Conservation (phyloP, 306 rosid species). For the Citrullus colocynthis region DNA sequence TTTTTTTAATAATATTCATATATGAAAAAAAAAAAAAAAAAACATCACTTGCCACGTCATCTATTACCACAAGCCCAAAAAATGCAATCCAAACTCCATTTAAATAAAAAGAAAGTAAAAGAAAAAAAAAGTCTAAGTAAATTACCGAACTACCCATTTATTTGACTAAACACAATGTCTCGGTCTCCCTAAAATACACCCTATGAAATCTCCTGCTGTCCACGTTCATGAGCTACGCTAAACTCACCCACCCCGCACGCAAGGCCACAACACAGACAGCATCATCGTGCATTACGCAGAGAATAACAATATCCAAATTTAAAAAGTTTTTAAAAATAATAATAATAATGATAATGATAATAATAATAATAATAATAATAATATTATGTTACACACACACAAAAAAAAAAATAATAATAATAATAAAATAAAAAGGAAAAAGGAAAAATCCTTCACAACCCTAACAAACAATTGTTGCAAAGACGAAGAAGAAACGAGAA, state of each 20-base stretch:
- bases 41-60: constrained; percentile 4
- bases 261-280: constrained; percentile 3
- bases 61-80: neutral
- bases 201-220: constrained; percentile 10
- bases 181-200: constrained; percentile 3
- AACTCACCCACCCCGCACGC: neutral
- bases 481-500: neutral
- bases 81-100: neutral
- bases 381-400: neutral
- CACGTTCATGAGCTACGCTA: constrained; percentile 6
- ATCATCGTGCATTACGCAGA: constrained; percentile 3
- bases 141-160: constrained; percentile 1
- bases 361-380: neutral
- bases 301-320: neutral
- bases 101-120: too few species aligned
- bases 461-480: neutral
- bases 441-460: neutral
- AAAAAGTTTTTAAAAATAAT: neutral
- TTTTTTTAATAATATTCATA: constrained; percentile 1
- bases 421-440: neutral
- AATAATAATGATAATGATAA: neutral
- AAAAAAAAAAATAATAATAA: neutral
- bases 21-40: neutral
- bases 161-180: constrained; percentile 4
- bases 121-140: neutral